A percentile compares a stretch with the other conserved stretches of the same genome.
Evolutionary conservation across 176 grass and related monocot species (phyloP).

Genomic region (Oryza glaberrima): DNA sequence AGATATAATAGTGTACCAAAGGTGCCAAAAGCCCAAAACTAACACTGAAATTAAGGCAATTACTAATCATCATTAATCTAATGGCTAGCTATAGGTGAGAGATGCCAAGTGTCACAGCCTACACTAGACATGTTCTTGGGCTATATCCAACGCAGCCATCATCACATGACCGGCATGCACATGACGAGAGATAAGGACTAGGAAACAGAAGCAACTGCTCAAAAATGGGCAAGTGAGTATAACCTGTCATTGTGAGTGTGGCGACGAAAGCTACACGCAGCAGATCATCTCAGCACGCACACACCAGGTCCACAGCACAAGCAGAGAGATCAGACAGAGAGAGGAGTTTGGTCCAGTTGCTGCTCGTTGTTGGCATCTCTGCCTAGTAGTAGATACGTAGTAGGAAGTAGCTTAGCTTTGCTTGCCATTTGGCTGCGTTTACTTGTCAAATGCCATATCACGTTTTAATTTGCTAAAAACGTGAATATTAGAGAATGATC

Average conservation of each 20-base stretch:
- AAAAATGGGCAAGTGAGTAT: slow-evolving; percentile 45
- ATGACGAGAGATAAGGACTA: slow-evolving; percentile 35
- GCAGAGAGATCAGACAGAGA: background rate
- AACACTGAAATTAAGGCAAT: slow-evolving; percentile 5
- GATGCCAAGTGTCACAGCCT: slow-evolving; percentile 6
- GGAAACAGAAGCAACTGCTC: slow-evolving; percentile 34
- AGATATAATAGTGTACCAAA: background rate
- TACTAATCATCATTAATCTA: background rate
- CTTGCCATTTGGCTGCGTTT: slow-evolving; percentile 8
- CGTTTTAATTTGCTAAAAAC: background rate
- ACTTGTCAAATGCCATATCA: background rate
- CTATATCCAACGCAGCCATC: slow-evolving; percentile 22
- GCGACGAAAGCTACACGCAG: slow-evolving; percentile 31
- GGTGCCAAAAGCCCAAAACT: background rate
- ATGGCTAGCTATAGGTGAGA: background rate
- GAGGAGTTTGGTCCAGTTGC: background rate
- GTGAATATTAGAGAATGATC: too few relatives aligned
- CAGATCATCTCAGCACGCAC: background rate
- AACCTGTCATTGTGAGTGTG: slow-evolving; percentile 34
- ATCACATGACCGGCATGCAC: slow-evolving; percentile 42
- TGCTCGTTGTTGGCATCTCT: slow-evolving; percentile 21
- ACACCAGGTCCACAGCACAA: slow-evolving; percentile 6
- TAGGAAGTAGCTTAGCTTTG: slow-evolving; percentile 5
- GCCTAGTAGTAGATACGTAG: background rate
- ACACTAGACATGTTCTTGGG: background rate